These are phyloP conservation scores for Pseudogymnoascus sp. DNA, from an alignment of 2,329 filamentous ascomycete genomes.

Conservation along the genomic window DNA sequence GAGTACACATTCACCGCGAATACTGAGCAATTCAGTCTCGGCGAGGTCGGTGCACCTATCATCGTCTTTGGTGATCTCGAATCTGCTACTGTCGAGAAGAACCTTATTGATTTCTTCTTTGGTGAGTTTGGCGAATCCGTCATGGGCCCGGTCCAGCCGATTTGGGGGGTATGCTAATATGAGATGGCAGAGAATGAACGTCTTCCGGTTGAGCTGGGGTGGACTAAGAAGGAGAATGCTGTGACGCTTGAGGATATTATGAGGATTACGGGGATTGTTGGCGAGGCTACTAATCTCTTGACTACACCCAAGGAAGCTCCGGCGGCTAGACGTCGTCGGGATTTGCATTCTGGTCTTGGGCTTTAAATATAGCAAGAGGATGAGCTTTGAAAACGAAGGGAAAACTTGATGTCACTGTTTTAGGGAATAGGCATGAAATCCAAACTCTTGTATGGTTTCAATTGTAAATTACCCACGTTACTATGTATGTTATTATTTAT, in stretches of 20 bases:
- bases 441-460: not conserved
- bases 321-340: not conserved
- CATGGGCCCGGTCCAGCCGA: not conserved
- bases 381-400: not conserved
- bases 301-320: conserved; percentile 9
- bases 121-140: conserved; percentile 25
- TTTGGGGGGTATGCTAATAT: conserved; percentile 8
- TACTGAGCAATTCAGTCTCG: conserved; percentile 40
- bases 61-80: conserved; percentile 41
- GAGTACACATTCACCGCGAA: conserved; percentile 38
- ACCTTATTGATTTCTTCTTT: conserved; percentile 40
- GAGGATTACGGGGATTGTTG: conserved; percentile 11
- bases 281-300: conserved; percentile 12
- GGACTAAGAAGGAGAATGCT: conserved; percentile 23
- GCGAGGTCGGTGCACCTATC: conserved; percentile 44
- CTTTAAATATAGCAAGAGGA: not conserved
- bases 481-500: not conserved
- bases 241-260: conserved; percentile 13
- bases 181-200: conserved; percentile 34
- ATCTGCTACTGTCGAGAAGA: conserved; percentile 33
- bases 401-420: not conserved
- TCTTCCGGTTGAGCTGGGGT: conserved; percentile 36
- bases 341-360: not conserved
- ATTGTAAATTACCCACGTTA: not conserved
- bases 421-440: not conserved